Conservation (phyloP, 202 grass and related monocot genomes). For the Dendrocalamus latiflorus region DNA sequence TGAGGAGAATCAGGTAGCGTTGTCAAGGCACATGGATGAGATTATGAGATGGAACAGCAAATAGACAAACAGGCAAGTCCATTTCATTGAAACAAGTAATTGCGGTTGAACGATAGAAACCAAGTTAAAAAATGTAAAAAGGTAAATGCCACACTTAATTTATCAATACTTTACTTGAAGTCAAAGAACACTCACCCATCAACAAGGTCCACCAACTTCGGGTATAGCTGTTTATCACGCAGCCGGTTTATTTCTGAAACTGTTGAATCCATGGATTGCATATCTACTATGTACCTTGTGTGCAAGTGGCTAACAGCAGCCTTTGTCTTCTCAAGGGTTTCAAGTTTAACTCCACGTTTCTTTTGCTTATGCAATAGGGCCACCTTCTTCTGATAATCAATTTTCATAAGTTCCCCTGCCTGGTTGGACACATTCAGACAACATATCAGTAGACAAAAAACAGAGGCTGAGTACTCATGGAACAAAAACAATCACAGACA, state of each 20-base stretch:
- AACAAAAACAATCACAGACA: background rate
- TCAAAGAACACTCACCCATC: conserved; percentile 66
- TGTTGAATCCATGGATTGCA: conserved; percentile 92
- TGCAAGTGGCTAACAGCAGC: conserved; percentile 84
- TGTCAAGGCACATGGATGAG: background rate
- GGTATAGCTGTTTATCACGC: conserved; percentile 64
- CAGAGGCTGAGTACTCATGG: background rate
- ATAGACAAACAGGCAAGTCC: background rate
- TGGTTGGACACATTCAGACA: conserved; percentile 30
- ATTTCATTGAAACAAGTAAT: conserved; percentile 26
- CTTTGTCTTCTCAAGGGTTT: conserved; percentile 75
- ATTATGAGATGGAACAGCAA: background rate
- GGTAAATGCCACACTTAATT: background rate
- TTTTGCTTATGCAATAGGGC: conserved; percentile 73
- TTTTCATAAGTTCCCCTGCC: conserved; percentile 91
- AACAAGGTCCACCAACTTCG: conserved; percentile 77
- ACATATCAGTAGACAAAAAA: conserved; percentile 25
- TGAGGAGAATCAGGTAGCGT: background rate
- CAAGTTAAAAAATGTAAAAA: background rate
- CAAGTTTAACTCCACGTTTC: conserved; percentile 50
- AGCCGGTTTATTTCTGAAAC: conserved; percentile 87
- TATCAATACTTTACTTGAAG: background rate
- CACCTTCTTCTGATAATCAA: conserved; percentile 90
- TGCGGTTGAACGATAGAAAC: conserved; percentile 7
- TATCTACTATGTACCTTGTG: conserved; percentile 92